Conservation (phyloP, 2,329 filamentous ascomycete species). For the Aspergillaceae sp. region DNA sequence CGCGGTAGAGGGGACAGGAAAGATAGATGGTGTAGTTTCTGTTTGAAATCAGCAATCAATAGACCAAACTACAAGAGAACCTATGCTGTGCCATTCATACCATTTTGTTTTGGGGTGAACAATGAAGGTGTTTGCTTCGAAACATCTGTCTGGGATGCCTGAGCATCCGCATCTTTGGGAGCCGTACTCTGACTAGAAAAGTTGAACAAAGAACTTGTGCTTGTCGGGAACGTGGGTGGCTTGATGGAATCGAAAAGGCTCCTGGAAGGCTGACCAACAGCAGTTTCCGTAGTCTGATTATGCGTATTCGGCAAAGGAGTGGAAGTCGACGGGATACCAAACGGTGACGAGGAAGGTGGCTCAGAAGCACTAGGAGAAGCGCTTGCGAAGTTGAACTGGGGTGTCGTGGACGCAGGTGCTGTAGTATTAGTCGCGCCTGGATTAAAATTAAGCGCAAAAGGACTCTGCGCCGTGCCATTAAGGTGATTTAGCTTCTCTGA, state of each 20-base stretch:
- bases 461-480: background rate
- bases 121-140: background rate
- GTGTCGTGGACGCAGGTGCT: background rate
- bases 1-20: background rate
- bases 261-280: constrained; percentile 9
- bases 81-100: background rate
- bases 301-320: constrained; percentile 4
- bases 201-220: constrained; percentile 6
- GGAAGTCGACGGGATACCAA: constrained; percentile 2
- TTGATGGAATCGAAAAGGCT: constrained; percentile 9
- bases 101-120: background rate
- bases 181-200: background rate
- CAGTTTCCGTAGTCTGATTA: constrained; percentile 2
- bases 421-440: background rate
- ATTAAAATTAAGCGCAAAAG: background rate
- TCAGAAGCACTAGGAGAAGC: constrained; percentile 3
- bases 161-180: background rate
- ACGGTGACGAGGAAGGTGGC: background rate
- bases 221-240: background rate
- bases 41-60: background rate
- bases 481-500: background rate
- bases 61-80: background rate
- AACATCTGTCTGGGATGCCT: background rate
- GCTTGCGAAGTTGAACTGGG: constrained; percentile 1
- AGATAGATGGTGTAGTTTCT: background rate